Percentiles rank a stretch among this genome's conserved stretches.
phyloP scores from a whole-genome alignment of 306 rosid species.

The Herpetospermum pedunculosum region DNA sequence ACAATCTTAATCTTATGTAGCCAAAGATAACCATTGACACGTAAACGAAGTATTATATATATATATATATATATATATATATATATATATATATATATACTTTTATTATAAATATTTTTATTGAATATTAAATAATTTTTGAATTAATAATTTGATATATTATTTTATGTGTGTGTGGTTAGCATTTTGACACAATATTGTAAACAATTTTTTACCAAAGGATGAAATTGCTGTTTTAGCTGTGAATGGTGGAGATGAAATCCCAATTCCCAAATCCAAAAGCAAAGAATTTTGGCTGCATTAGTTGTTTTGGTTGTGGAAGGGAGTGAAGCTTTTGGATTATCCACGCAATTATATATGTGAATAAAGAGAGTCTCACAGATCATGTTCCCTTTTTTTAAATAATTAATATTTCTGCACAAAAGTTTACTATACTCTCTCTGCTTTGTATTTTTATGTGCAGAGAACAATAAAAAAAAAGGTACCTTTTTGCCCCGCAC shows the following conservation, averaged over 20 bases:
- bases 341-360: not conserved
- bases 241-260: not conserved
- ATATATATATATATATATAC: too few relatives aligned
- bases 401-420: not conserved
- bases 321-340: constrained; percentile 4
- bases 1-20: too few relatives aligned
- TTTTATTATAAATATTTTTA: too few relatives aligned
- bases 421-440: not conserved
- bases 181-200: too few relatives aligned
- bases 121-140: too few relatives aligned
- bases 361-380: not conserved
- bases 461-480: not conserved
- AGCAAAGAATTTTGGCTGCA: not conserved
- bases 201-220: too few relatives aligned
- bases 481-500: not conserved
- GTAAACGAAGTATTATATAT: too few relatives aligned
- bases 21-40: too few relatives aligned
- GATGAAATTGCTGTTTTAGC: too few relatives aligned
- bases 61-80: too few relatives aligned
- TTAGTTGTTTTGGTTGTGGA: not conserved
- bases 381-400: not conserved
- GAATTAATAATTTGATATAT: too few relatives aligned
- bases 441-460: not conserved
- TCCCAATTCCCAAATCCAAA: not conserved
- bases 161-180: too few relatives aligned